Conservation (phyloP, 2,329 filamentous ascomycete species). For the Colletotrichum australisinense region DNA sequence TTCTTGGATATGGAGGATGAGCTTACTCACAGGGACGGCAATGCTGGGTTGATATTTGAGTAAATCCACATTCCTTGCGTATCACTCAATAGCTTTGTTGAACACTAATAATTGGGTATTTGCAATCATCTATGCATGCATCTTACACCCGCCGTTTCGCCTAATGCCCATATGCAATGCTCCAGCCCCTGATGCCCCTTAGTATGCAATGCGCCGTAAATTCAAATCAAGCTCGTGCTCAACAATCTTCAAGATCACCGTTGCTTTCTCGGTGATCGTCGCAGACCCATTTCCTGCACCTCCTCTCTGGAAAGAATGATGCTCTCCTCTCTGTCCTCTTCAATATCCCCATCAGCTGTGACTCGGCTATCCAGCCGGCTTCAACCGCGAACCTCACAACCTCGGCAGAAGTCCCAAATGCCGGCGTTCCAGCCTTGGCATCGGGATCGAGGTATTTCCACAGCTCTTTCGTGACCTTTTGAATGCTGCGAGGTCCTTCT, state of each 20-base stretch:
- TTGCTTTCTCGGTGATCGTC: slow-evolving; percentile 11
- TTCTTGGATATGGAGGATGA: no score
- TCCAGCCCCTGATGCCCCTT: neutral
- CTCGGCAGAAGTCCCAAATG: slow-evolving; percentile 67
- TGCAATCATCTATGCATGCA: neutral
- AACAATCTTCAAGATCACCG: neutral
- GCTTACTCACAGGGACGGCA: no score
- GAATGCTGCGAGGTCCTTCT: slow-evolving; percentile 58
- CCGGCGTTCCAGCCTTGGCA: slow-evolving; percentile 57
- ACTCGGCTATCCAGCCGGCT: slow-evolving; percentile 66
- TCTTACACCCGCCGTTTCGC: neutral
- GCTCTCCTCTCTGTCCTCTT: slow-evolving; percentile 51
- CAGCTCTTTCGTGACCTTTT: slow-evolving; percentile 62
- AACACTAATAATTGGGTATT: neutral
- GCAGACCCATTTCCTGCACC: slow-evolving; percentile 32
- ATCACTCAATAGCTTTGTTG: neutral
- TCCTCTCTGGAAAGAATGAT: slow-evolving; percentile 50
- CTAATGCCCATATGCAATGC: neutral
- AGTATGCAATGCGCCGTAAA: neutral
- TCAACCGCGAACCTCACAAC: slow-evolving; percentile 68
- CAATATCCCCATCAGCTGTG: slow-evolving; percentile 56
- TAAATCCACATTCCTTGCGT: no score
- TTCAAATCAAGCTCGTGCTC: neutral
- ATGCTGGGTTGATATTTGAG: no score
- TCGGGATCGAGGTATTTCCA: slow-evolving; percentile 65